These are phyloP conservation scores for Coccomyxa sp. DNA, from an alignment of 139 green algal species.

Conservation along the genomic window DNA sequence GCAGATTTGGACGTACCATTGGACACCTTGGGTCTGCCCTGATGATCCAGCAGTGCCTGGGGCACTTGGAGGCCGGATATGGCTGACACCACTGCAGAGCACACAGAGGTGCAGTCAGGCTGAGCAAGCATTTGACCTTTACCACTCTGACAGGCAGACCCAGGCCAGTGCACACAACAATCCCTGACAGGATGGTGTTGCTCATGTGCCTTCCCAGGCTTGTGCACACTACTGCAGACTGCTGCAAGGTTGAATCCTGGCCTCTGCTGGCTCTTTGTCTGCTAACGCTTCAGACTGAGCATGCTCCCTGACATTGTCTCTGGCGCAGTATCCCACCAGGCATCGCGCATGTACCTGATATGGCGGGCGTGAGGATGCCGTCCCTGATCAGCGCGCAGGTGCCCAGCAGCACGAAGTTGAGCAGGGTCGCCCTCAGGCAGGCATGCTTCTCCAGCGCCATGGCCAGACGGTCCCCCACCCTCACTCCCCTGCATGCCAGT, in stretches of 20 bases:
- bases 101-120: constrained; percentile 4
- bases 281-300: no score
- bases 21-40: background rate
- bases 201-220: no score
- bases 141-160: constrained; percentile 4
- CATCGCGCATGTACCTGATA: no score
- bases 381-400: background rate
- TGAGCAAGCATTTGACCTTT: background rate
- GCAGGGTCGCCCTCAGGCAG: background rate
- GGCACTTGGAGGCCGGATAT: background rate
- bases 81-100: background rate
- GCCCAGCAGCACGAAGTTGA: constrained; percentile 4
- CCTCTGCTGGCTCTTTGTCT: no score
- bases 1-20: background rate
- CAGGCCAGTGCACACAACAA: no score
- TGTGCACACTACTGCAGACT: no score
- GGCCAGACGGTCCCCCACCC: background rate
- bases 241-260: no score
- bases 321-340: no score
- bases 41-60: background rate
- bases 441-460: background rate
- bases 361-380: constrained; percentile 8
- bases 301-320: no score
- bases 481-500: constrained; percentile 3
- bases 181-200: no score